These are phyloP conservation scores for Penicillium dipodomyicola DNA, from an alignment of 495 filamentous ascomycete species.

Conservation along the genomic window DNA sequence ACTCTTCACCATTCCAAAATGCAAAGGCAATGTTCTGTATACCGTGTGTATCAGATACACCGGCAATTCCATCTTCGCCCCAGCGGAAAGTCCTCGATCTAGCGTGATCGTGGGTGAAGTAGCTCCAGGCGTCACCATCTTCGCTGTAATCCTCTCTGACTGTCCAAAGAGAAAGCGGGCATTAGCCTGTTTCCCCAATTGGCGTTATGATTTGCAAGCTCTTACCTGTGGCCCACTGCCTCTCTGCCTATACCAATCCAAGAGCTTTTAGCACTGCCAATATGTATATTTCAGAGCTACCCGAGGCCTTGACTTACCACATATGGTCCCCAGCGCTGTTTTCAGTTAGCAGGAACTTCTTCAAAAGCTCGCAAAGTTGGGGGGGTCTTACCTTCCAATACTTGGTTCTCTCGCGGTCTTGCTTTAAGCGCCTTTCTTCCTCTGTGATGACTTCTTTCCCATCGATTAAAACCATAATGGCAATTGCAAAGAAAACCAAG, in stretches of 20 bases:
- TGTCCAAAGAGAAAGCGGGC: conserved; percentile 32
- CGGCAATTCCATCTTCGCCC: conserved; percentile 97
- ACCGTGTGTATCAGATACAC: conserved; percentile 88
- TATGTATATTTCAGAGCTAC: not conserved
- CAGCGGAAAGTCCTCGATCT: conserved; percentile 84
- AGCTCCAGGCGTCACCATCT: conserved; percentile 94
- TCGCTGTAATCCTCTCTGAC: conserved; percentile 89
- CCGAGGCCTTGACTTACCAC: conserved; percentile 18
- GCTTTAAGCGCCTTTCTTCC: conserved; percentile 84
- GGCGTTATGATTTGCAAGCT: conserved; percentile 46
- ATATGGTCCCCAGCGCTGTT: conserved; percentile 74
- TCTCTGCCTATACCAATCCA: conserved; percentile 38
- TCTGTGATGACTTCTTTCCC: conserved; percentile 76
- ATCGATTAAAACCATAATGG: conserved; percentile 81
- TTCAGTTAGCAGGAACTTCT: not conserved
- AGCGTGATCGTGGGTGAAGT: conserved; percentile 91
- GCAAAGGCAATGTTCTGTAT: conserved; percentile 89
- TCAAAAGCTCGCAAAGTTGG: too few species aligned
- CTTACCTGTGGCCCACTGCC: conserved; percentile 79
- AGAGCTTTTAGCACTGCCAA: not conserved
- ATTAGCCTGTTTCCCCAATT: conserved; percentile 21
- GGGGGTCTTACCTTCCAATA: conserved; percentile 10
- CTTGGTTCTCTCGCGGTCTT: conserved; percentile 72
- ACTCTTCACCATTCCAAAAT: conserved; percentile 98
- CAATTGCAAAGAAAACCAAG: not conserved